Evolutionary conservation across 176 grass and related monocot genomes (phyloP).

Genomic region (Stipa capillata): DNA sequence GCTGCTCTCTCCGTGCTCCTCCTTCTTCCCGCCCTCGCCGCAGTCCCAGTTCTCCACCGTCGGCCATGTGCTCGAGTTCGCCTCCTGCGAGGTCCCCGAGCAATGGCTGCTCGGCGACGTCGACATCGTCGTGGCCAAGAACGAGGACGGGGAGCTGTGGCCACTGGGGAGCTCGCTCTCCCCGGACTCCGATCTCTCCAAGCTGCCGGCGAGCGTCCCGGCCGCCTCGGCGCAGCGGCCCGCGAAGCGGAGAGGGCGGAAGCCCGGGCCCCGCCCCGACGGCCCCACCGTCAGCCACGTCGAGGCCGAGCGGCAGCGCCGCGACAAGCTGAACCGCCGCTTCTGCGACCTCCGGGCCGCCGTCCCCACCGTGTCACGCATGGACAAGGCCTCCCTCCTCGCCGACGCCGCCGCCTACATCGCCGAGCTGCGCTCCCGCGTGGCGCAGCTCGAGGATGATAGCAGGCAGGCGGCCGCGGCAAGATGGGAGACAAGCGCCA

Average conservation of each 20-base stretch:
- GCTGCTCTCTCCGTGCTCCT: slow-evolving; percentile 7
- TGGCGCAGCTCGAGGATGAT: slow-evolving; percentile 30
- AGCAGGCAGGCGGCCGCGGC: not conserved
- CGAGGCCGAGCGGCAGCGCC: slow-evolving; percentile 65
- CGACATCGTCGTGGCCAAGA: not conserved
- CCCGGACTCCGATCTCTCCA: slow-evolving; percentile 8
- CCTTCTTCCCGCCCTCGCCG: slow-evolving; percentile 9
- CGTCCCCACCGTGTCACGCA: slow-evolving; percentile 60
- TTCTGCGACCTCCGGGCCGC: slow-evolving; percentile 62
- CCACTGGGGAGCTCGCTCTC: not conserved
- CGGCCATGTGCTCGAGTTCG: slow-evolving; percentile 8
- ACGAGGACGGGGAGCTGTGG: not conserved
- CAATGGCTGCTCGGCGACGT: slow-evolving; percentile 31
- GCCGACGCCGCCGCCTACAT: slow-evolving; percentile 59
- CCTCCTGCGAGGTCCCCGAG: slow-evolving; percentile 24
- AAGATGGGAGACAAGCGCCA: not conserved
- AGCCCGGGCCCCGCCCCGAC: not conserved
- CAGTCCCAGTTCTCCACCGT: not conserved
- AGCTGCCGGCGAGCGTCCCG: not conserved
- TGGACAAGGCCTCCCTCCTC: slow-evolving; percentile 80
- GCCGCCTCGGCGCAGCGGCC: not conserved
- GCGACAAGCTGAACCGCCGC: slow-evolving; percentile 61
- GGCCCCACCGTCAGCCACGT: slow-evolving; percentile 40
- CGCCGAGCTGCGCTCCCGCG: slow-evolving; percentile 33
- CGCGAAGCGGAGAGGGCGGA: slow-evolving; percentile 30